These are phyloP conservation scores for Zhuliangozyma parablackwelliae DNA, from an alignment of 1,139 yeast species.

Conservation along the genomic window DNA sequence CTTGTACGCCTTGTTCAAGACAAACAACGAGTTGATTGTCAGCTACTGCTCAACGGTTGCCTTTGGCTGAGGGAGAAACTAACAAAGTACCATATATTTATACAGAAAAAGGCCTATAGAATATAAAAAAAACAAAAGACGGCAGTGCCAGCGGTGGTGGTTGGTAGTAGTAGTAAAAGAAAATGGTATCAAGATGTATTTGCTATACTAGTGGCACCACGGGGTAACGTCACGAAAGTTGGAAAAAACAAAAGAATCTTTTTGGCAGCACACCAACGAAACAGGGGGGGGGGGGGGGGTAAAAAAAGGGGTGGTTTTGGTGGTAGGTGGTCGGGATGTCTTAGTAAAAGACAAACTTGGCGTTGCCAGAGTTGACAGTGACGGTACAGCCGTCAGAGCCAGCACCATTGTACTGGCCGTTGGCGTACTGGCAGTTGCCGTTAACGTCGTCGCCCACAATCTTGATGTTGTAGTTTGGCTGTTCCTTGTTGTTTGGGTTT, in stretches of 20 bases:
- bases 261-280: neutral
- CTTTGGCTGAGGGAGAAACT: conserved; percentile 36
- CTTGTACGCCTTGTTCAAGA: conserved; percentile 39
- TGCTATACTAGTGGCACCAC: no score
- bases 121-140: no score
- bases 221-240: no score
- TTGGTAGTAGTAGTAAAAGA: no score
- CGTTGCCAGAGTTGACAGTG: conserved; percentile 62
- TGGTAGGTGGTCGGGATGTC: neutral
- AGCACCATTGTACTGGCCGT: conserved; percentile 58
- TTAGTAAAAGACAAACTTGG: conserved; percentile 57
- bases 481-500: conserved; percentile 65
- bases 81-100: no score
- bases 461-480: conserved; percentile 66
- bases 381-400: conserved; percentile 78
- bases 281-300: neutral
- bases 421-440: conserved; percentile 62
- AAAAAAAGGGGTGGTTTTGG: neutral
- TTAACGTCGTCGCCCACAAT: conserved; percentile 51
- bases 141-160: no score
- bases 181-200: no score
- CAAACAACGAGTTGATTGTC: conserved; percentile 48
- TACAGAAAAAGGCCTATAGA: no score
- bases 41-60: conserved; percentile 56
- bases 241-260: neutral